These are phyloP conservation scores for Xylaria polymorpha DNA, from an alignment of 2,329 filamentous ascomycete genomes.

Conservation along the genomic window DNA sequence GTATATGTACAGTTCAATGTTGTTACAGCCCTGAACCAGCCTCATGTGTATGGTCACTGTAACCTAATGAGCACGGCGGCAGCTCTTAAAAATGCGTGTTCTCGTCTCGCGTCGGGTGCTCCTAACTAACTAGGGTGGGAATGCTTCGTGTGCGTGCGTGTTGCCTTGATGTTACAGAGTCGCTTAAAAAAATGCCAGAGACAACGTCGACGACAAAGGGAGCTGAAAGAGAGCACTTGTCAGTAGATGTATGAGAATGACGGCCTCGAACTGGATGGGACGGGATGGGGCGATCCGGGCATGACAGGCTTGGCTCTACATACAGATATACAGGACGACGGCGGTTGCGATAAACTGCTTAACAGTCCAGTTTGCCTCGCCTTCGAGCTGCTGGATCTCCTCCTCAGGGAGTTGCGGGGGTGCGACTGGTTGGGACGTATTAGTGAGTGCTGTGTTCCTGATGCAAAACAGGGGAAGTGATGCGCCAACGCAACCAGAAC, in stretches of 20 bases:
- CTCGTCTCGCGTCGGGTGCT: conserved; percentile 3
- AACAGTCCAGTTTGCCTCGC: conserved; percentile 73
- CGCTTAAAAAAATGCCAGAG: conserved; percentile 53
- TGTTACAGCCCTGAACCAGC: conserved; percentile 27
- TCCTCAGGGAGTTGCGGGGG: conserved; percentile 75
- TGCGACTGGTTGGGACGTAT: conserved; percentile 41
- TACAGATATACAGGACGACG: conserved; percentile 81
- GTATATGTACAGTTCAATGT: conserved; percentile 29
- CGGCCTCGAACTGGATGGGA: background rate
- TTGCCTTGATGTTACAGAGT: background rate
- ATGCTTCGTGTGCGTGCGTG: background rate
- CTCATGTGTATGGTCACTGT: background rate
- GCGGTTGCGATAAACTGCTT: conserved; percentile 74
- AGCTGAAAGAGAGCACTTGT: conserved; percentile 53
- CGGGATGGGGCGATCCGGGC: background rate
- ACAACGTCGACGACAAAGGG: conserved; percentile 68
- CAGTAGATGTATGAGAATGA: conserved; percentile 21
- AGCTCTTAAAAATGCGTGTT: background rate
- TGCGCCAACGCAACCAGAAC: conserved; percentile 1
- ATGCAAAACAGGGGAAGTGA: background rate
- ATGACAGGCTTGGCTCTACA: conserved; percentile 49
- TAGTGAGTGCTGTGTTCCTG: conserved; percentile 7
- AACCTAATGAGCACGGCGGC: conserved; percentile 10
- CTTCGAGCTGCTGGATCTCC: conserved; percentile 77
- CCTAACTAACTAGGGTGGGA: background rate